These are phyloP conservation scores for Nannizziopsis arthrosporioides DNA, from an alignment of 2,329 filamentous ascomycete genomes.

Conservation along the genomic window DNA sequence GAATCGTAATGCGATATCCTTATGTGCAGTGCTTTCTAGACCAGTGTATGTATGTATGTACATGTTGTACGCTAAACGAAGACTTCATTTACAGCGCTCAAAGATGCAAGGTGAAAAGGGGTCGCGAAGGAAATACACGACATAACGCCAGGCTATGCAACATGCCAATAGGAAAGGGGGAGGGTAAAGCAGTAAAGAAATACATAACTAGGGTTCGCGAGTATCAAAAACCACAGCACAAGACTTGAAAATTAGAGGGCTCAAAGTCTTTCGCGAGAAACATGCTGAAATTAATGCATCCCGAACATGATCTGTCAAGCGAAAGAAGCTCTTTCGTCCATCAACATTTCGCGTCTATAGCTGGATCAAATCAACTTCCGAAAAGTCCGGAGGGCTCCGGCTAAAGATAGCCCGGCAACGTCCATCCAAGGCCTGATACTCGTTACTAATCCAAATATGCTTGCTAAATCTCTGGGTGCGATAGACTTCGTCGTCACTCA, in stretches of 20 bases:
- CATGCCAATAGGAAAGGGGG: no score
- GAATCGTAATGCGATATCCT: neutral
- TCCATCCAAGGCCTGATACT: slow-evolving; percentile 76
- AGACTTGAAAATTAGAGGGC: neutral
- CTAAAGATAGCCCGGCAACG: slow-evolving; percentile 75
- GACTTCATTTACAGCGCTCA: no score
- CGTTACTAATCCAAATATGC: slow-evolving; percentile 84
- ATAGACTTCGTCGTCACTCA: slow-evolving; percentile 82
- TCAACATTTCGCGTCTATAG: slow-evolving; percentile 38
- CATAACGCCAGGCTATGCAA: neutral
- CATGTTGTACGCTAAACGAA: no score
- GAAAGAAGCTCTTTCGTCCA: neutral
- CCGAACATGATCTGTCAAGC: slow-evolving; percentile 4
- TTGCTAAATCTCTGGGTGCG: slow-evolving; percentile 65
- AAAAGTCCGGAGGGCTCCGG: slow-evolving; percentile 77
- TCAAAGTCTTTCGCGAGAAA: neutral
- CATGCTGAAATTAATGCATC: neutral
- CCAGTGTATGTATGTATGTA: neutral
- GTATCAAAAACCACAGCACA: neutral
- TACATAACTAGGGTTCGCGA: no score
- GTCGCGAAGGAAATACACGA: no score
- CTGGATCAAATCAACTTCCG: slow-evolving; percentile 74
- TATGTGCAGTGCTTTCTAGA: neutral
- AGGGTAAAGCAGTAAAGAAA: no score
- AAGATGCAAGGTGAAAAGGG: no score